phyloP scores from a whole-genome alignment of 768 basidiomycete genomes.

The Pseudohyphozyma bogoriensis region DNA sequence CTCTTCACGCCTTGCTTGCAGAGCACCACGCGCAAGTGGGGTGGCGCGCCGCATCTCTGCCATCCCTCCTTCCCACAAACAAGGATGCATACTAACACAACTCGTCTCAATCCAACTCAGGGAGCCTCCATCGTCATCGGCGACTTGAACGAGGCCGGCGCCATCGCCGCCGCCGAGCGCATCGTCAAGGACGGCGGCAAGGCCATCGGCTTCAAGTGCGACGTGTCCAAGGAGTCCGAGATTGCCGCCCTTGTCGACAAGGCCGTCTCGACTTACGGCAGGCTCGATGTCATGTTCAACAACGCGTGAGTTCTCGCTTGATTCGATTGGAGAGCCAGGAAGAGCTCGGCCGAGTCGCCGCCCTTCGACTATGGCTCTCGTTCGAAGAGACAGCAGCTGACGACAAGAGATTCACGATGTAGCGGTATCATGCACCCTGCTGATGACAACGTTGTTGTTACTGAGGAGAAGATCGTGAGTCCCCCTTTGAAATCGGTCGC shows the following conservation, averaged over 20 bases:
- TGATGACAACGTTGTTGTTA: constrained; percentile 91
- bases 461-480: constrained; percentile 88
- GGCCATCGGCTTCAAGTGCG: constrained; percentile 58
- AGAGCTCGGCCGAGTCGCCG: too few species aligned
- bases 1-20: neutral
- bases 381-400: too few species aligned
- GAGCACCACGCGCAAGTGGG: neutral
- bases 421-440: constrained; percentile 98
- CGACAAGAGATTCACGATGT: constrained; percentile 18
- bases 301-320: constrained; percentile 45
- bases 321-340: neutral
- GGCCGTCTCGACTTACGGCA: constrained; percentile 76
- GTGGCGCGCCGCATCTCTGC: neutral
- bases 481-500: too few species aligned
- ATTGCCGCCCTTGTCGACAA: constrained; percentile 69
- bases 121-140: constrained; percentile 82
- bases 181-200: constrained; percentile 56
- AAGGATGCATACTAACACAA: neutral
- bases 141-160: constrained; percentile 72
- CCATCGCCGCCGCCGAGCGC: constrained; percentile 54
- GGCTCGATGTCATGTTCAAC: constrained; percentile 84
- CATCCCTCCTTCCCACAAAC: neutral
- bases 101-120: constrained; percentile 17
- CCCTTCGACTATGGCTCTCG: too few species aligned
- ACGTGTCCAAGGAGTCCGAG: constrained; percentile 81